phyloP scores from a whole-genome alignment of 352 stramenopile species.

The Globisporangium takayamanum region DNA sequence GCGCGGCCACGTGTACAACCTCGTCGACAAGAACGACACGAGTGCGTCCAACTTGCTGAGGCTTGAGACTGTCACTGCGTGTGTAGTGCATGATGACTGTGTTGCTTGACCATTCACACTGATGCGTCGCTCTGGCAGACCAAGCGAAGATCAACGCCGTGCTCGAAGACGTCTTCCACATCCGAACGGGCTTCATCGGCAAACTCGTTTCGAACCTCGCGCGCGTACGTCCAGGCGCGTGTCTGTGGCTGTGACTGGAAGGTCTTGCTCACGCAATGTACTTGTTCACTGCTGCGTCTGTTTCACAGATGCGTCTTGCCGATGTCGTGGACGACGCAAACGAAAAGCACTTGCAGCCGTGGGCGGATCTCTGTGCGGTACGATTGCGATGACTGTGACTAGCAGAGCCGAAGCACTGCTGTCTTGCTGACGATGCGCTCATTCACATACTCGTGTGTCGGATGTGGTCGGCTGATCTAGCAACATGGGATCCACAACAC shows the following conservation, averaged over 20 bases:
- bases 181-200: conserved; percentile 80
- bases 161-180: conserved; percentile 73
- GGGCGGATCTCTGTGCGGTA: conserved; percentile 77
- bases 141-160: conserved; percentile 77
- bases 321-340: conserved; percentile 87
- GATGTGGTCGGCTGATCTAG: conserved; percentile 20
- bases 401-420: not conserved
- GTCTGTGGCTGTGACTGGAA: not conserved
- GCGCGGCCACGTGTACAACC: conserved; percentile 68
- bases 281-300: not conserved
- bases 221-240: conserved; percentile 18
- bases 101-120: not conserved
- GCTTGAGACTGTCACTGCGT: not conserved
- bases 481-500: conserved; percentile 77
- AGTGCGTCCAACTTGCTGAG: conserved; percentile 30
- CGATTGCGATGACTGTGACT: conserved; percentile 2
- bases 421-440: not conserved
- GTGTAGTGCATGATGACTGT: not conserved
- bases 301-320: conserved; percentile 43
- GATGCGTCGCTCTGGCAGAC: conserved; percentile 21
- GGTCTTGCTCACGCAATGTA: not conserved
- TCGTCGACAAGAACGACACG: conserved; percentile 85
- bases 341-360: conserved; percentile 87
- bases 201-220: conserved; percentile 83
- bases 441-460: conserved; percentile 5